Evolutionary conservation across 352 stramenopile genomes (phyloP).

Genomic region (Phytophthora chlamydospora): DNA sequence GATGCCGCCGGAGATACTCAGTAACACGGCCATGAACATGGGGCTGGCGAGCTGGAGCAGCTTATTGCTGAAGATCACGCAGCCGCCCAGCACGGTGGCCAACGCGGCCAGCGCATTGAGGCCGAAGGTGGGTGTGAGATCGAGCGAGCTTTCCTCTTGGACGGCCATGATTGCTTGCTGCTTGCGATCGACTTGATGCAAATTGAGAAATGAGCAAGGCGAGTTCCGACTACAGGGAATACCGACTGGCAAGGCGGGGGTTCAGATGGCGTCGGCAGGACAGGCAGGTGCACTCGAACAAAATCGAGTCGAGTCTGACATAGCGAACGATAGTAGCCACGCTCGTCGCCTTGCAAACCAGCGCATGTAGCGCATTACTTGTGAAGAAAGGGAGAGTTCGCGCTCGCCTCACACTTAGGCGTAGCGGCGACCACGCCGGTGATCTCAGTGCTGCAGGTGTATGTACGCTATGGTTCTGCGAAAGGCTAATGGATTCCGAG

Average conservation of each 20-base stretch:
- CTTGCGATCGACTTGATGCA: constrained; percentile 14
- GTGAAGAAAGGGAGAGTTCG: constrained; percentile 8
- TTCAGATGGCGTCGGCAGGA: constrained; percentile 32
- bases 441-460: background rate
- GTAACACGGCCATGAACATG: constrained; percentile 58
- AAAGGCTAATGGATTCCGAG: constrained; percentile 15
- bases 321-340: constrained; percentile 10
- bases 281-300: constrained; percentile 32
- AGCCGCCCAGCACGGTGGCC: constrained; percentile 64
- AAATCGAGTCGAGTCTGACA: constrained; percentile 14
- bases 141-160: constrained; percentile 35
- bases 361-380: constrained; percentile 22
- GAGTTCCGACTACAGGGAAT: background rate
- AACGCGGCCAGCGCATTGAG: constrained; percentile 63
- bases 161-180: constrained; percentile 29
- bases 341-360: constrained; percentile 3
- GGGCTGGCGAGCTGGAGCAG: constrained; percentile 68
- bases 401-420: constrained; percentile 27
- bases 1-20: constrained; percentile 74
- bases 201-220: constrained; percentile 29
- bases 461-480: background rate
- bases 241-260: constrained; percentile 2
- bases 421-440: no score
- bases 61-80: constrained; percentile 75
- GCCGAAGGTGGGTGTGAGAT: constrained; percentile 50